Percentiles rank a stretch among this genome's conserved stretches.
These are phyloP conservation scores for Fistulinella staudtii DNA, from an alignment of 1,284 basidiomycete genomes.

Conservation along the genomic window DNA sequence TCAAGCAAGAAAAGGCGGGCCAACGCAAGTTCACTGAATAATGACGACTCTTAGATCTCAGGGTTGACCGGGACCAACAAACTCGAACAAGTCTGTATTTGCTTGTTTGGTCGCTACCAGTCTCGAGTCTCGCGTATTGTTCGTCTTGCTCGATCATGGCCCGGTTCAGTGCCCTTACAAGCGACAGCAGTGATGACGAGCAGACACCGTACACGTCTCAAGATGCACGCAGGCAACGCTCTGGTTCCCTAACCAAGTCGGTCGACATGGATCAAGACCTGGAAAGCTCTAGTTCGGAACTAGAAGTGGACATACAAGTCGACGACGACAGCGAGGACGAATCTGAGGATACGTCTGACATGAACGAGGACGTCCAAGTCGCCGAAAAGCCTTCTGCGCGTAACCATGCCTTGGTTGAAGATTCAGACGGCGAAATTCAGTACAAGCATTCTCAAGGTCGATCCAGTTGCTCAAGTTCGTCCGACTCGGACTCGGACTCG, in stretches of 20 bases:
- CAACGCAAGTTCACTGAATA: no score
- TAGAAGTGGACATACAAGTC: slow-evolving; percentile 22
- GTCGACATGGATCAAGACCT: slow-evolving; percentile 22
- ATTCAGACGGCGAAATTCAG: slow-evolving; percentile 49
- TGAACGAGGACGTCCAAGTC: slow-evolving; percentile 46
- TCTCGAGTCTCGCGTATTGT: slow-evolving; percentile 21
- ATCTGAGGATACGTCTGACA: slow-evolving; percentile 44
- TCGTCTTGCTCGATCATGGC: slow-evolving; percentile 32
- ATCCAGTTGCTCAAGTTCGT: slow-evolving; percentile 31
- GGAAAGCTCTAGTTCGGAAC: slow-evolving; percentile 21
- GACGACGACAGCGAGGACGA: slow-evolving; percentile 33
- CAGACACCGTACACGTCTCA: slow-evolving; percentile 22
- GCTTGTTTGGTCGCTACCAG: slow-evolving; percentile 27
- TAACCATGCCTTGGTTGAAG: slow-evolving; percentile 45
- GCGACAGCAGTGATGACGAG: slow-evolving; percentile 42
- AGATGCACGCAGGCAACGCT: slow-evolving; percentile 15
- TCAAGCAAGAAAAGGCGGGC: no score
- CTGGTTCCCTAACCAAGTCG: slow-evolving; percentile 16
- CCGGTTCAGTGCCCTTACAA: slow-evolving; percentile 40
- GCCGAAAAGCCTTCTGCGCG: slow-evolving; percentile 26
- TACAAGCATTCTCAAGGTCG: slow-evolving; percentile 37
- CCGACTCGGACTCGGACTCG: slow-evolving; percentile 39
- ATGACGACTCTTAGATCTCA: no score
- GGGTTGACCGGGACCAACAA: not conserved
- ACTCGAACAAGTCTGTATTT: slow-evolving; percentile 15